These are phyloP conservation scores for Dactylellina sp. DNA, from an alignment of 2,329 filamentous ascomycete genomes.

Conservation along the genomic window DNA sequence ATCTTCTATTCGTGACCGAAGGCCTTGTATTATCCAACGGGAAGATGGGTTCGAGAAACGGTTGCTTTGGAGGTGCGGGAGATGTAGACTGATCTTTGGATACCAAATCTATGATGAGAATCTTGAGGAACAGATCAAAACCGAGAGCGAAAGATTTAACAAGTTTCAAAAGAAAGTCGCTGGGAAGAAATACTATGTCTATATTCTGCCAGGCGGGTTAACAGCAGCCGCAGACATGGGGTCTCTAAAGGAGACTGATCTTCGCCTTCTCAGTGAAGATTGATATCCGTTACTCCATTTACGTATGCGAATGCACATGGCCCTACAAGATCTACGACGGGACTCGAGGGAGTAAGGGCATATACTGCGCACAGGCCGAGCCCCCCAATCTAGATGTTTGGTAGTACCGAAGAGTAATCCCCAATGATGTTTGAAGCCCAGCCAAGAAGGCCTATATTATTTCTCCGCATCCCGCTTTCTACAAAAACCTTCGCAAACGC, in stretches of 20 bases:
- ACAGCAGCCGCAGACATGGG: constrained; percentile 71
- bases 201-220: constrained; percentile 72
- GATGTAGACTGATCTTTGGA: constrained; percentile 73
- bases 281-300: constrained; percentile 6
- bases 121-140: constrained; percentile 55
- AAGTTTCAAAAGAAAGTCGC: constrained; percentile 57
- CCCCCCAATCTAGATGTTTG: no score
- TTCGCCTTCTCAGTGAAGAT: constrained; percentile 50
- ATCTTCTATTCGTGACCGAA: constrained; percentile 66
- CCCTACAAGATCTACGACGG: neutral
- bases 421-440: no score
- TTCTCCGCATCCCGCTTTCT: neutral
- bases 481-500: constrained; percentile 9
- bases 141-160: constrained; percentile 48
- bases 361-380: no score
- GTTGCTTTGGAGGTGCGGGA: constrained; percentile 70
- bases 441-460: neutral
- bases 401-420: no score
- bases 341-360: no score
- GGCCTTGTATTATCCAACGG: constrained; percentile 68
- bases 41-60: constrained; percentile 77
- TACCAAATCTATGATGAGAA: constrained; percentile 70
- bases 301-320: no score
- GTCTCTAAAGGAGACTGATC: constrained; percentile 62
- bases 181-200: constrained; percentile 64